Conservation (phyloP, 2,329 filamentous ascomycete genomes). For the Claviceps digitariae region DNA sequence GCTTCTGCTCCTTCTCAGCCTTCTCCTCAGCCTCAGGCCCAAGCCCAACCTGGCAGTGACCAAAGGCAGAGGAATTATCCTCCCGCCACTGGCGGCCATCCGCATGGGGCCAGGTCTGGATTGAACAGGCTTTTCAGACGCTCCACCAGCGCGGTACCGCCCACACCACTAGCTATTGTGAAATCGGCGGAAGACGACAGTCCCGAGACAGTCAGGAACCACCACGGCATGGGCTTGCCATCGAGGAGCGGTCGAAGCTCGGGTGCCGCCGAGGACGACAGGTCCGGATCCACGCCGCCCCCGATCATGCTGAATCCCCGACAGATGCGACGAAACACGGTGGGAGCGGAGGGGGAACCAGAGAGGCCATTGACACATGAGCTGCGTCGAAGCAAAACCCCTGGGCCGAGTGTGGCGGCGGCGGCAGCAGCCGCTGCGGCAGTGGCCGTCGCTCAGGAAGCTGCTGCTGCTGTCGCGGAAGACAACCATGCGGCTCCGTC, state of each 20-base stretch:
- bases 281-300: conserved; percentile 38
- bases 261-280: conserved; percentile 26
- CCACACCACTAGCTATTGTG: not conserved
- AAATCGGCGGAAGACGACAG: conserved; percentile 1
- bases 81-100: conserved; percentile 32
- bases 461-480: conserved; percentile 5
- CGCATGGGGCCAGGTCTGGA: conserved; percentile 29
- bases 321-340: conserved; percentile 16
- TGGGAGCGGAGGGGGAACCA: conserved; percentile 10
- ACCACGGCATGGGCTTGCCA: conserved; percentile 22
- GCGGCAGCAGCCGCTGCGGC: conserved; percentile 8
- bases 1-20: conserved; percentile 1
- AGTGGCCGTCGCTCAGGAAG: conserved; percentile 4
- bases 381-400: conserved; percentile 2
- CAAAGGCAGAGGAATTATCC: conserved; percentile 33
- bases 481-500: conserved; percentile 6
- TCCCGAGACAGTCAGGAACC: conserved; percentile 10
- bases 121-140: conserved; percentile 39
- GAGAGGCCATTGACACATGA: conserved; percentile 10
- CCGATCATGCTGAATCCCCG: conserved; percentile 37
- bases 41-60: conserved; percentile 11
- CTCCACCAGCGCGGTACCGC: conserved; percentile 26
- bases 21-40: not conserved
- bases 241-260: conserved; percentile 25
- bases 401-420: conserved; percentile 1